Evolutionary conservation across 2,329 filamentous ascomycete genomes (phyloP).

Genomic region (Fusarium sp.): DNA sequence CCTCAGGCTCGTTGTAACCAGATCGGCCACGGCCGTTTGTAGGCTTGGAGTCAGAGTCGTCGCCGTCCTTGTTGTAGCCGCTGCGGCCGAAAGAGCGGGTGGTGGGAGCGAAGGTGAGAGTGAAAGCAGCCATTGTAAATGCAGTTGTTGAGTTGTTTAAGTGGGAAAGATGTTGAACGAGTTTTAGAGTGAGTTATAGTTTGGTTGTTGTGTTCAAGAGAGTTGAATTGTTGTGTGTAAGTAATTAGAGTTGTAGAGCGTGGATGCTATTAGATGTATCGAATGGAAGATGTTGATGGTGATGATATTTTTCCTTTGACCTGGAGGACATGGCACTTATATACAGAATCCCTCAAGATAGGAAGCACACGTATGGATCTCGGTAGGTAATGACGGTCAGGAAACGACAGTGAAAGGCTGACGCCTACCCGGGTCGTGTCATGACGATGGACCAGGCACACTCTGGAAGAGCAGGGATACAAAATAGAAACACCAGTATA

Average conservation of each 20-base stretch:
- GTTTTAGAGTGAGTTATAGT: conserved; percentile 1
- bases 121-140: conserved; percentile 49
- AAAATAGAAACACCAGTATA: conserved; percentile 39
- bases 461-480: conserved; percentile 27
- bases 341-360: conserved; percentile 21
- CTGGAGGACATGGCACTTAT: conserved; percentile 29
- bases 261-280: conserved; percentile 21
- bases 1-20: conserved; percentile 58
- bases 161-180: background rate
- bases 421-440: conserved; percentile 35
- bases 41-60: conserved; percentile 50
- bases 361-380: conserved; percentile 22
- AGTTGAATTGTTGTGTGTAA: conserved; percentile 10
- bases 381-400: conserved; percentile 5
- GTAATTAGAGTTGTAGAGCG: conserved; percentile 6
- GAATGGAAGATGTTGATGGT: conserved; percentile 21
- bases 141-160: conserved; percentile 6
- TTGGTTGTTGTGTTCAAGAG: conserved; percentile 6
- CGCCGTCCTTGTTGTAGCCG: conserved; percentile 44
- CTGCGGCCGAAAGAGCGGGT: conserved; percentile 43
- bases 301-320: conserved; percentile 22
- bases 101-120: conserved; percentile 43
- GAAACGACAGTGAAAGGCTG: conserved; percentile 29
- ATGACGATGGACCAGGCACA: conserved; percentile 31
- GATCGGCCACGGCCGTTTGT: conserved; percentile 55